Evolutionary conservation across 1,284 basidiomycete species (phyloP).

Genomic region (Wolfiporia cocos): DNA sequence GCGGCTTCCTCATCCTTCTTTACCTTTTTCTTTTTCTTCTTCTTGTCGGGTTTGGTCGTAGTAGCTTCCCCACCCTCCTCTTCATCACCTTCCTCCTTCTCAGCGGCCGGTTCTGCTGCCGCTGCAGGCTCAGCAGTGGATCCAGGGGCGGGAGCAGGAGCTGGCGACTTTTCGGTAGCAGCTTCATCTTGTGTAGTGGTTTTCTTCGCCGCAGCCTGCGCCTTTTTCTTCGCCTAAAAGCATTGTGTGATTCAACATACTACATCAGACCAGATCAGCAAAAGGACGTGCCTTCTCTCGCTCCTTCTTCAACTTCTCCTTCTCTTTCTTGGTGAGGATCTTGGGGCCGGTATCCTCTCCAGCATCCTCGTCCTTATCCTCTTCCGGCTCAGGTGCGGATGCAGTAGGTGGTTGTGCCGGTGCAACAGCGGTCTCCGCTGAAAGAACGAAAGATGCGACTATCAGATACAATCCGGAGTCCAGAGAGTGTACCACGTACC

Average conservation of each 20-base stretch:
- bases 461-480: neutral
- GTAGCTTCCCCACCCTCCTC: constrained; percentile 40
- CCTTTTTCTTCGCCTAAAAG: constrained; percentile 92
- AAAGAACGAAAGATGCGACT: neutral
- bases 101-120: constrained; percentile 26
- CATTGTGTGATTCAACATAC: constrained; percentile 3
- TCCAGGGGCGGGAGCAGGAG: no score
- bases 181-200: constrained; percentile 28
- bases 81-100: constrained; percentile 49
- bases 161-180: constrained; percentile 27
- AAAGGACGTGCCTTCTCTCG: constrained; percentile 69
- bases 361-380: constrained; percentile 29
- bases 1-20: constrained; percentile 58
- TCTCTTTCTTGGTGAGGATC: constrained; percentile 86
- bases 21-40: constrained; percentile 88
- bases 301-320: constrained; percentile 93
- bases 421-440: constrained; percentile 19
- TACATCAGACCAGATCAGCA: neutral
- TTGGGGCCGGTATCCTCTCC: constrained; percentile 42
- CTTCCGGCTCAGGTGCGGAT: constrained; percentile 22
- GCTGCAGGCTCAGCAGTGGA: constrained; percentile 23
- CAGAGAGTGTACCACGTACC: constrained; percentile 4
- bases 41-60: constrained; percentile 69
- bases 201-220: constrained; percentile 86
- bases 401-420: constrained; percentile 25